A percentile compares a stretch with the other conserved stretches of the same genome.
Evolutionary conservation across 116 monocot species (phyloP).

Genomic region (Cymodocea nodosa): DNA sequence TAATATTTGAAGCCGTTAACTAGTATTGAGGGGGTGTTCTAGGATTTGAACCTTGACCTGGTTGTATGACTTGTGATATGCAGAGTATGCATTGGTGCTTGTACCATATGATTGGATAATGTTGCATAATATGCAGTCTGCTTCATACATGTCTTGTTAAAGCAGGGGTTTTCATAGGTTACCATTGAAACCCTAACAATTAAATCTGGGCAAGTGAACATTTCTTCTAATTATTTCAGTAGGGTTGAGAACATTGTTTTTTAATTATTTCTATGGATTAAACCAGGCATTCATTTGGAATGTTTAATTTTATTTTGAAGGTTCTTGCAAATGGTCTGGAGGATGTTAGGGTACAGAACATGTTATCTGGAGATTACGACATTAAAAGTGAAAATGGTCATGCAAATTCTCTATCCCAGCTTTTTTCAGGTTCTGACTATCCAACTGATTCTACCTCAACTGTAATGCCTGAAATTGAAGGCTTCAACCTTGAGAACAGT

Average conservation of each 20-base stretch:
- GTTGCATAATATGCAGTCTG: too few relatives aligned
- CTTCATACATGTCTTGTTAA: too few relatives aligned
- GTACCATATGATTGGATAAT: too few relatives aligned
- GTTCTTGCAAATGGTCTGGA: constrained; percentile 1
- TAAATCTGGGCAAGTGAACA: too few relatives aligned
- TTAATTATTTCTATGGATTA: not conserved
- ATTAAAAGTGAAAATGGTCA: not conserved
- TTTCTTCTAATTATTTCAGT: not conserved
- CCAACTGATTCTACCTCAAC: not conserved
- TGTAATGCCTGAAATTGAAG: not conserved
- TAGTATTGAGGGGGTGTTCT: too few relatives aligned
- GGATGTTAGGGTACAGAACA: not conserved
- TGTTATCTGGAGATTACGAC: not conserved
- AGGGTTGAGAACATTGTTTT: too few relatives aligned
- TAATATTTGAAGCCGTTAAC: too few relatives aligned
- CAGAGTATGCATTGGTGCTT: too few relatives aligned
- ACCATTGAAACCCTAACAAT: too few relatives aligned
- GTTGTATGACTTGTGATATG: too few relatives aligned
- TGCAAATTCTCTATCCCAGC: not conserved
- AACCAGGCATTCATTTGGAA: not conserved
- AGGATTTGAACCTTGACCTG: too few relatives aligned
- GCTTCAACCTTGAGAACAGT: not conserved
- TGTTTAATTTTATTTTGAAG: constrained; percentile 3
- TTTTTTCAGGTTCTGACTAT: not conserved
- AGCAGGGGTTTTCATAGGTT: too few relatives aligned